A percentile compares a stretch with the other conserved stretches of the same genome.
Conservation (phyloP, 106 monocot genomes). For the Gastrodia elata region DNA sequence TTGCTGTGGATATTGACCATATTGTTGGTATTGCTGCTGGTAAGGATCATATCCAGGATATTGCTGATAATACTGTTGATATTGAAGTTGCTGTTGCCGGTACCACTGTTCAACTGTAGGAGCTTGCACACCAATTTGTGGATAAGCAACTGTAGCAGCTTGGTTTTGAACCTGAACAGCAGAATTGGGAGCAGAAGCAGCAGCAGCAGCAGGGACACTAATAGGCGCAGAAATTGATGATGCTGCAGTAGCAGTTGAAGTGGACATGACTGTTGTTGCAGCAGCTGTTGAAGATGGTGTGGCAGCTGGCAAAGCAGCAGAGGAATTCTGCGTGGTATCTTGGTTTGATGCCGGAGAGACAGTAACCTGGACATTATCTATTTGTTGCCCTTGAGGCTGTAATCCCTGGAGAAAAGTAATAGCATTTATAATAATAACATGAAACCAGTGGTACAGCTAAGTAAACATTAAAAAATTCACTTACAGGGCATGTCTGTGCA, state of each 20-base stretch:
- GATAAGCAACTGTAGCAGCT: slow-evolving; percentile 15
- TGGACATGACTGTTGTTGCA: slow-evolving; percentile 10
- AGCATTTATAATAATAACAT: not conserved
- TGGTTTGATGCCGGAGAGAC: slow-evolving; percentile 19
- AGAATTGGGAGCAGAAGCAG: slow-evolving; percentile 11
- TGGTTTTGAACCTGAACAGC: slow-evolving; percentile 27
- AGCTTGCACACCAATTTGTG: slow-evolving; percentile 25
- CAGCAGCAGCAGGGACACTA: slow-evolving; percentile 8
- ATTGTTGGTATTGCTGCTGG: slow-evolving; percentile 73
- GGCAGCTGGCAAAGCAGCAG: slow-evolving; percentile 12
- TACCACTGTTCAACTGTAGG: slow-evolving; percentile 67
- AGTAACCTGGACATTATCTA: slow-evolving; percentile 34
- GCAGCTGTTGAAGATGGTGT: slow-evolving; percentile 5
- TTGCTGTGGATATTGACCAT: slow-evolving; percentile 64
- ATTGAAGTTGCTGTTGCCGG: slow-evolving; percentile 73
- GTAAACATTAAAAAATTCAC: slow-evolving; percentile 8
- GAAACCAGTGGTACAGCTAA: not conserved
- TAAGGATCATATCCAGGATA: slow-evolving; percentile 82
- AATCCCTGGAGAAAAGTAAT: slow-evolving; percentile 43
- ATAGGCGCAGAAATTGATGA: slow-evolving; percentile 3
- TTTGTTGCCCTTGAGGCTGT: slow-evolving; percentile 65
- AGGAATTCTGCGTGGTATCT: slow-evolving; percentile 23
- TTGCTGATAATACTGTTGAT: slow-evolving; percentile 93
- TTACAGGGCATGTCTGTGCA: slow-evolving; percentile 85
- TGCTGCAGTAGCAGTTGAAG: slow-evolving; percentile 13